Evolutionary conservation across 257 asterid genomes (phyloP).

Genomic region (Cynanchum wilfordii): DNA sequence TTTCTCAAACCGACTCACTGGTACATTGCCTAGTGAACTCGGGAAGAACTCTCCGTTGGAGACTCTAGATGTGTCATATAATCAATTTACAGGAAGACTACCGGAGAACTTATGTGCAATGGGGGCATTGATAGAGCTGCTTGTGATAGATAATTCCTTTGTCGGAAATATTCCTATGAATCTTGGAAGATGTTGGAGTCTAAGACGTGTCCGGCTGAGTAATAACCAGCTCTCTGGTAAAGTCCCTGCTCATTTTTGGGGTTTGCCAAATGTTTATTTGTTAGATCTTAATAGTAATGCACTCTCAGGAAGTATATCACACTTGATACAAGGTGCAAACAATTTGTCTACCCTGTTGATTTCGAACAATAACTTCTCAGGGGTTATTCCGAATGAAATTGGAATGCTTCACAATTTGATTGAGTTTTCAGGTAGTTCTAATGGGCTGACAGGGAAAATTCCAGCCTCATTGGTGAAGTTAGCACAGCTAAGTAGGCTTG

Average conservation of each 20-base stretch:
- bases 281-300: conserved; percentile 51
- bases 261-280: conserved; percentile 59
- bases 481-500: conserved; percentile 45
- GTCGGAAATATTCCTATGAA: conserved; percentile 56
- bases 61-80: conserved; percentile 46
- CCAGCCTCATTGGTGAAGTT: conserved; percentile 48
- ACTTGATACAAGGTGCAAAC: conserved; percentile 43
- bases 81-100: conserved; percentile 45
- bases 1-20: conserved; percentile 44
- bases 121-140: conserved; percentile 43
- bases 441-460: conserved; percentile 50
- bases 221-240: conserved; percentile 47
- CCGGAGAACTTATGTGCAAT: conserved; percentile 52
- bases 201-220: conserved; percentile 49
- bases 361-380: conserved; percentile 53
- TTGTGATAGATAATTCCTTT: conserved; percentile 42
- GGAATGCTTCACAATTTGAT: conserved; percentile 43
- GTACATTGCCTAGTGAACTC: conserved; percentile 58
- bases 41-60: conserved; percentile 60
- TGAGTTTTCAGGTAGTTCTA: conserved; percentile 40
- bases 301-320: conserved; percentile 61
- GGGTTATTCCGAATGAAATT: conserved; percentile 55
- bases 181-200: conserved; percentile 51
- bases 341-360: conserved; percentile 46
- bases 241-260: conserved; percentile 63